These are phyloP conservation scores for Fraxinus latifolia DNA, from an alignment of 305 asterid genomes.

Conservation along the genomic window DNA sequence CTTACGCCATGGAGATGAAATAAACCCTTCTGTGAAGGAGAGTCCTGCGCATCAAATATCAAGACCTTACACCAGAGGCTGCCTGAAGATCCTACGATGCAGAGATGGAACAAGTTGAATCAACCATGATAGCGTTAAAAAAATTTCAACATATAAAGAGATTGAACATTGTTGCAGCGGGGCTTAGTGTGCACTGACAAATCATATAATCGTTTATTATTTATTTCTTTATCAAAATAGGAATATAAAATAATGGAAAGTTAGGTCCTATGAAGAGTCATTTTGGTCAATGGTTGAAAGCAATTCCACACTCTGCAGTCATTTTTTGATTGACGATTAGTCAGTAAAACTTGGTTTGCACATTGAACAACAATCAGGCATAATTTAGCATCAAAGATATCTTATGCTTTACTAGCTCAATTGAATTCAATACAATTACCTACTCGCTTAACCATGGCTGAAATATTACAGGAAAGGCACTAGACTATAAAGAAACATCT, in stretches of 20 bases:
- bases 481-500: background rate
- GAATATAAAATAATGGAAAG: background rate
- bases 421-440: background rate
- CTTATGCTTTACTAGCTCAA: constrained; percentile 2
- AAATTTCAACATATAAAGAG: background rate
- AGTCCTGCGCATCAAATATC: background rate
- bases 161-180: background rate
- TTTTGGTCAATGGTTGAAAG: background rate
- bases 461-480: background rate
- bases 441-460: background rate
- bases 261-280: background rate
- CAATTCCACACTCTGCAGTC: background rate
- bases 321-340: background rate
- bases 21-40: background rate
- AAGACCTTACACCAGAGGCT: background rate
- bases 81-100: constrained; percentile 10
- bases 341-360: background rate
- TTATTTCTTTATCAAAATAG: background rate
- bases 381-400: background rate
- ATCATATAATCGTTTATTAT: too few relatives aligned
- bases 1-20: background rate
- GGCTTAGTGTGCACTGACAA: background rate
- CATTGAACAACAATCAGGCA: background rate
- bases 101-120: background rate
- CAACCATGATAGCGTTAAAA: background rate